Base-by-base conservation (phyloP, 2,329 filamentous ascomycete genomes). In the Apiospora marii region DNA sequence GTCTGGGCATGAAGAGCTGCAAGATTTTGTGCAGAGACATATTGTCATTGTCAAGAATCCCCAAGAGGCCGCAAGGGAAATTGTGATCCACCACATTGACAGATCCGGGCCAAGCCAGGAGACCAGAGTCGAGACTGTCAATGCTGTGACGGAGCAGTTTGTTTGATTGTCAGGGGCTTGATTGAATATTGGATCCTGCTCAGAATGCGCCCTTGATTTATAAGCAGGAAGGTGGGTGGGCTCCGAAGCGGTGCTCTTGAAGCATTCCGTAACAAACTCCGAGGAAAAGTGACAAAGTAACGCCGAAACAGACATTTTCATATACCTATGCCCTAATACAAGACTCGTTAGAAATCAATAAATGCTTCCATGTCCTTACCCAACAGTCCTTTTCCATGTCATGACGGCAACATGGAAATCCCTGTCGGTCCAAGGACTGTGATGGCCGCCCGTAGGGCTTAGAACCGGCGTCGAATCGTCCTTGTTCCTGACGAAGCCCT, bases 1-100 rank as follows among this genome's bases (percentile, higher is more conserved):
- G 49, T 53, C 61, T 30, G 76, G 75, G 1, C 76, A 78, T 41
- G 61, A 22, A 4, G 73, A 75, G 24, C 53, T 77, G 4, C 30
- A 61, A n/a, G 53, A 22, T 0, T 61, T 61, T 61, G 27, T 37
- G 6, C 1, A 61, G 53, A 34, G 34, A 7, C 53, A 37, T 19
- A 7, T 37, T 10, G 53, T 61, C 16, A 22, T 37, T 10, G 51
- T 34, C 27, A 61, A 61, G 27, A 8, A 37, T 3, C 2, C 53
- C 8, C 51, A 58, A 4, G 53, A 61, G 8, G 27, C 53, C 30
- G 12, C 16, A 10, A 61, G 10, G 19, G 30, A 10, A 22, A 61
- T 61, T 30, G 10, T 22, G 53, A 61, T 61, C 22, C 19, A 61
- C 27, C 27, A 61, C 27, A 19, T 61, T 4, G 53, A 61, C 19